Conservation (phyloP, 306 rosid genomes). For the Oemleria cerasiformis region DNA sequence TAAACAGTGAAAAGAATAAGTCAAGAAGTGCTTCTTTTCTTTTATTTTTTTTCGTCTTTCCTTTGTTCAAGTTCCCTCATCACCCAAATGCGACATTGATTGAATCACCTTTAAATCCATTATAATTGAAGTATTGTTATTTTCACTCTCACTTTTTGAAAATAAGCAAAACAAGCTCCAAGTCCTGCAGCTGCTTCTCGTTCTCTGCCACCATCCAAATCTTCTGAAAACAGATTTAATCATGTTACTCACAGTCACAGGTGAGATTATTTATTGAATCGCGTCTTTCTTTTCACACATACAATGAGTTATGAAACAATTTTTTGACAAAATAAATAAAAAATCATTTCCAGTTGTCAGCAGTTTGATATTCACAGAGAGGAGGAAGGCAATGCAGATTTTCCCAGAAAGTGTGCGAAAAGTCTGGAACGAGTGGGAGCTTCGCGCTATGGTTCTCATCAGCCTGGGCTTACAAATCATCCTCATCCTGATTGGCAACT, state of each 20-base stretch:
- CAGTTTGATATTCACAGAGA: conserved; percentile 14
- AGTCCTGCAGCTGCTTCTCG: too few relatives aligned
- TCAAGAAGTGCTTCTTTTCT: too few relatives aligned
- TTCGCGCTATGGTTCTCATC: conserved; percentile 16
- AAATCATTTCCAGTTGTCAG: conserved; percentile 1
- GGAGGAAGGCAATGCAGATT: conserved; percentile 4
- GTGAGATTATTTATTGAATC: background rate
- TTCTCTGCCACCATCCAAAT: background rate
- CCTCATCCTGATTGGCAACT: conserved; percentile 26
- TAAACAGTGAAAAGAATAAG: too few relatives aligned
- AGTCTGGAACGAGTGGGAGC: conserved; percentile 29
- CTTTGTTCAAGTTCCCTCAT: too few relatives aligned
- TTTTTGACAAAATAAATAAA: background rate
- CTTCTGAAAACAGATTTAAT: background rate
- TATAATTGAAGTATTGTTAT: background rate
- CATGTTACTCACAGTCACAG: background rate
- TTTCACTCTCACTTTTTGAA: background rate
- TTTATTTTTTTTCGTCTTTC: too few relatives aligned
- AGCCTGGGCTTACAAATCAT: conserved; percentile 32
- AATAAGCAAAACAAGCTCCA: background rate
- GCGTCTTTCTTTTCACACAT: background rate
- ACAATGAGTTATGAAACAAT: background rate
- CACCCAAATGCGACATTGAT: background rate
- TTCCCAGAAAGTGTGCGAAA: conserved; percentile 14
- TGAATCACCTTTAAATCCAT: too few relatives aligned